These are phyloP conservation scores for Apiotrichum siamense DNA, from an alignment of 1,284 basidiomycete species.

Conservation along the genomic window DNA sequence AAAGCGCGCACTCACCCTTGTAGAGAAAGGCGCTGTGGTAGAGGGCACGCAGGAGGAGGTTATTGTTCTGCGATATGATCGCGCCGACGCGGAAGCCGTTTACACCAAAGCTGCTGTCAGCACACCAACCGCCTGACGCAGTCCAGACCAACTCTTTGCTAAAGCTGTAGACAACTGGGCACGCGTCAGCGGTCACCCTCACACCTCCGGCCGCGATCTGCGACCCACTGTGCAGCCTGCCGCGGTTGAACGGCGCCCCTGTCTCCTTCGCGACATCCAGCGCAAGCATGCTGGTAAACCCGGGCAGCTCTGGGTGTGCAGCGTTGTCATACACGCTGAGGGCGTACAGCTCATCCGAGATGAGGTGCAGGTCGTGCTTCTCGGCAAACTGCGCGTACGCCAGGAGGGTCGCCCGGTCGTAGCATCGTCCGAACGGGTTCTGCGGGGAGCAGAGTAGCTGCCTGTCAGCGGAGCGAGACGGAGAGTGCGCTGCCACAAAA, in stretches of 20 bases:
- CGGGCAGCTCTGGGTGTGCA: constrained; percentile 25
- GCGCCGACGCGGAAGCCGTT: constrained; percentile 48
- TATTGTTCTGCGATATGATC: constrained; percentile 47
- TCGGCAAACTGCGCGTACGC: constrained; percentile 48
- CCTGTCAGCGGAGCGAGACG: not conserved
- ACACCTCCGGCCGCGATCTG: no score
- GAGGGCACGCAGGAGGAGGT: constrained; percentile 40
- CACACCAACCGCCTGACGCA: not conserved
- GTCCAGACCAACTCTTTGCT: constrained; percentile 43
- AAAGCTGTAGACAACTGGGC: constrained; percentile 43
- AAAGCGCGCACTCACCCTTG: constrained; percentile 39
- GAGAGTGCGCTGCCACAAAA: no score
- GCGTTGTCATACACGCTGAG: constrained; percentile 42
- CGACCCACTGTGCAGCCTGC: constrained; percentile 43
- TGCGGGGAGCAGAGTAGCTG: constrained; percentile 48
- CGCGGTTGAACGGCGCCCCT: constrained; percentile 37
- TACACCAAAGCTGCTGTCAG: constrained; percentile 42
- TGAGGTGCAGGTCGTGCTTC: constrained; percentile 46
- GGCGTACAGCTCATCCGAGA: constrained; percentile 50
- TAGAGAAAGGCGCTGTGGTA: constrained; percentile 39
- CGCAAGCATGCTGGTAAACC: constrained; percentile 46
- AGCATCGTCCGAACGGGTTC: constrained; percentile 46
- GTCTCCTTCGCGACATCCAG: constrained; percentile 47
- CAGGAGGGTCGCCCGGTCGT: constrained; percentile 43
- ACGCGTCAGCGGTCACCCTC: constrained; percentile 2